A percentile compares a stretch with the other conserved stretches of the same genome.
Conservation (phyloP, 371 early-diverging fungal genomes). For the Entomophthora muscae region DNA sequence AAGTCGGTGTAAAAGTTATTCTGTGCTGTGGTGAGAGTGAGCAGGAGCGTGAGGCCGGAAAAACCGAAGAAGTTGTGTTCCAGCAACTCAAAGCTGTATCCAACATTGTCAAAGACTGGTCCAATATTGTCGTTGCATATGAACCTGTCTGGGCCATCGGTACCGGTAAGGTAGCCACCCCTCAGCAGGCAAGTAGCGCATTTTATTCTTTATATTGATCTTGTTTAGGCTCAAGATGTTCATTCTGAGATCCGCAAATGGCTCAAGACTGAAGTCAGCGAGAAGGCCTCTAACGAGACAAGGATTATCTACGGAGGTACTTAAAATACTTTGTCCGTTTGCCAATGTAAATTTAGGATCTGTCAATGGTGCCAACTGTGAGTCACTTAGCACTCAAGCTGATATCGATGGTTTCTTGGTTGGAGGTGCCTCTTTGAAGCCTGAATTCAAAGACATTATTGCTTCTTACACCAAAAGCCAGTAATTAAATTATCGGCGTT, state of each 20-base stretch:
- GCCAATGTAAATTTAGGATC: slow-evolving; percentile 21
- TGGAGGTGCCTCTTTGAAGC: slow-evolving; percentile 95
- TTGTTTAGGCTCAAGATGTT: slow-evolving; percentile 76
- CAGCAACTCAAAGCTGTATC: slow-evolving; percentile 77
- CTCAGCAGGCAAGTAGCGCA: slow-evolving; percentile 56
- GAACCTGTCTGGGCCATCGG: slow-evolving; percentile 99
- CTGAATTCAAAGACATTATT: slow-evolving; percentile 60
- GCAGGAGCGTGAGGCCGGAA: slow-evolving; percentile 77
- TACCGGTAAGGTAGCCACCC: slow-evolving; percentile 95
- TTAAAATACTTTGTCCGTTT: neutral
- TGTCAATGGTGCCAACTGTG: slow-evolving; percentile 77
- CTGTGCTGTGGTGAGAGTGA: slow-evolving; percentile 96
- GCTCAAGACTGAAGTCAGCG: slow-evolving; percentile 63
- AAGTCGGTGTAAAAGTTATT: slow-evolving; percentile 79
- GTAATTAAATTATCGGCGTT: neutral
- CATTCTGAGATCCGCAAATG: slow-evolving; percentile 80
- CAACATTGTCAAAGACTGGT: slow-evolving; percentile 57
- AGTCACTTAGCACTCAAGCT: slow-evolving; percentile 41
- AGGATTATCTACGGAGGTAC: slow-evolving; percentile 96
- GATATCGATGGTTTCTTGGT: slow-evolving; percentile 99
- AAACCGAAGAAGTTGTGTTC: slow-evolving; percentile 75
- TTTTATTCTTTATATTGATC: no score
- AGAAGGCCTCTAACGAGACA: slow-evolving; percentile 63
- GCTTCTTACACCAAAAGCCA: slow-evolving; percentile 16
- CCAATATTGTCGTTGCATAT: slow-evolving; percentile 94